These are phyloP conservation scores for Omphalea diandra DNA, from an alignment of 441 rosid species.

Conservation along the genomic window DNA sequence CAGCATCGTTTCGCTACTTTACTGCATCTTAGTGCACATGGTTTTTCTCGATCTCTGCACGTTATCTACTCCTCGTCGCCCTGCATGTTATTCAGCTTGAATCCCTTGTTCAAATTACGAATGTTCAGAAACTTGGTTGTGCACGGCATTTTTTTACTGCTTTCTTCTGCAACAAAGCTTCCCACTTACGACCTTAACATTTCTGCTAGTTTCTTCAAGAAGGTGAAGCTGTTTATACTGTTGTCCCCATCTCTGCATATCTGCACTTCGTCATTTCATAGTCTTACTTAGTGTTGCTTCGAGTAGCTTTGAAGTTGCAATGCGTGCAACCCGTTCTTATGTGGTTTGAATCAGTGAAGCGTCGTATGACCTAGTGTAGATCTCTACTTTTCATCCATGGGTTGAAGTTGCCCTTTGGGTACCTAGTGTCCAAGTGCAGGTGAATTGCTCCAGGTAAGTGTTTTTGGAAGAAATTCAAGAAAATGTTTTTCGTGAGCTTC, in stretches of 20 bases:
- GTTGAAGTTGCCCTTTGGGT: conserved; percentile 2
- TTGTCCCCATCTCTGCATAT: conserved; percentile 26
- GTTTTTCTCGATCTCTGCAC: conserved; percentile 51
- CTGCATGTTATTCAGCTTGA: conserved; percentile 36
- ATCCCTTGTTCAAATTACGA: conserved; percentile 34
- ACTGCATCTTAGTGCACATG: conserved; percentile 57
- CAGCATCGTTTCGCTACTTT: conserved; percentile 56
- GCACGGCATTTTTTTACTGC: conserved; percentile 20
- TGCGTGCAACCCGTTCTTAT: background rate
- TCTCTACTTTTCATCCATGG: conserved; percentile 5
- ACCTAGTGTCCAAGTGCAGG: background rate
- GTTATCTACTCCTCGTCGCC: conserved; percentile 33
- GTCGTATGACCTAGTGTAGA: conserved; percentile 12
- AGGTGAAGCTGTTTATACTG: conserved; percentile 31
- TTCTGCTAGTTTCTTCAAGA: conserved; percentile 32
- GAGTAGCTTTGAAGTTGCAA: conserved; percentile 23
- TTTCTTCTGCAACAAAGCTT: conserved; percentile 38
- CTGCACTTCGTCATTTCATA: conserved; percentile 23
- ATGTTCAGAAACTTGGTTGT: conserved; percentile 24
- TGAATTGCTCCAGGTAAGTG: conserved; percentile 11
- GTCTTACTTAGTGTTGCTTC: conserved; percentile 18
- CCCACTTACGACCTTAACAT: conserved; percentile 12
- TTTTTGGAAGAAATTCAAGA: background rate
- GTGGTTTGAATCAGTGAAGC: conserved; percentile 15
- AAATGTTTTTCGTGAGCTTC: background rate